Base-by-base conservation (phyloP, 2,329 filamentous ascomycete genomes). In the Fragosphaeria purpurea region DNA sequence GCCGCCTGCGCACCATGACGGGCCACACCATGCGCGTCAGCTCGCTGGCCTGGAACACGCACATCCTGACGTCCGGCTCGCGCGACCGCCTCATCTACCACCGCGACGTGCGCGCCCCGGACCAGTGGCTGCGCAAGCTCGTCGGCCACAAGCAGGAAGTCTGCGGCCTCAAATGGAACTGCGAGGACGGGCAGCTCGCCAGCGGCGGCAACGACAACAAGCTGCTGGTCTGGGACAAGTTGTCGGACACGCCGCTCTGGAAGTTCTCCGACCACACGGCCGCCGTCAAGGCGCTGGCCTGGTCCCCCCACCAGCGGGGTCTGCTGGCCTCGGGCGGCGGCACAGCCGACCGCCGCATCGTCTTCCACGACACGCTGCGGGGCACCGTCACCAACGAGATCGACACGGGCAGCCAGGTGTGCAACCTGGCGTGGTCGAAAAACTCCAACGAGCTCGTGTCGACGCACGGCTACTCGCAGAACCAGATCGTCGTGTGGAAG, bases 401-500 rank as follows among this genome's bases (percentile, higher is more conserved):
- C 55, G 93, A 98, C 63, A 98, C 93, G 0, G 93, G 93, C 46
- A 95, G 88, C 61, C 93, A 98, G 67, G 93, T 98, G n/a, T 98
- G 93, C 70, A 98, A 98, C 63, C 75, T 98, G 42, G 87, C 90
- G 4, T 98, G 94, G 90, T 93, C 86, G 13, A 95, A 94, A 63
- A 95, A 96, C 66, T 95, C 88, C 7, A 95, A 96, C 64, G 93
- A 98, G 67, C 89, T 98, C 52, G 91, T 98, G 50, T 91, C 86
- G 47, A 98, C 93, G 1, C 93, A 98, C 63, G 93, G 93, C 6
- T 98, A 96, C 70, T 91, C 85, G 59, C 93, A 98, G 64, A 96
- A 98, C 65, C 93, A 97, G 67, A 96, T 98, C 60, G 91, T 97
- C 39, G 88, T 98, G 50, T 98, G 93, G 93, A 98, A 98, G 63